These are phyloP conservation scores for Neonothopanus nambi DNA, from an alignment of 1,284 basidiomycete species.

Conservation along the genomic window DNA sequence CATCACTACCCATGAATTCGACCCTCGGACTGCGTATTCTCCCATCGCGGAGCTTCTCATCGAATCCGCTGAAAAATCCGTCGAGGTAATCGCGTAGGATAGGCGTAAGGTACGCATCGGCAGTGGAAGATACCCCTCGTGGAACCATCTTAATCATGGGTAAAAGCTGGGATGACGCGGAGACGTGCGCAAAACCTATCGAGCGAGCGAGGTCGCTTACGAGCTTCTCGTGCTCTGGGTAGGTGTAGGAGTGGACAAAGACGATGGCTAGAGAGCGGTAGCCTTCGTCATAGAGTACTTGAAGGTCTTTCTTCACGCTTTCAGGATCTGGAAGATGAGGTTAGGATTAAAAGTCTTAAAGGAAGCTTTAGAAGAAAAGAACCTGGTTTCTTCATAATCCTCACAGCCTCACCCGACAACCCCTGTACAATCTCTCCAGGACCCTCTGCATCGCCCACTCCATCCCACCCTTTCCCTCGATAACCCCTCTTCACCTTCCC, in stretches of 20 bases:
- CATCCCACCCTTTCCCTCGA: conserved; percentile 74
- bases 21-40: conserved; percentile 55
- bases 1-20: conserved; percentile 88
- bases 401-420: conserved; percentile 89
- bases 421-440: conserved; percentile 81
- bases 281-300: conserved; percentile 71
- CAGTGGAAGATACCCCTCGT: conserved; percentile 89
- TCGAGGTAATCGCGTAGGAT: conserved; percentile 86
- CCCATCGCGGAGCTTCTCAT: conserved; percentile 61
- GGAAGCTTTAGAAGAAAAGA: conserved; percentile 14
- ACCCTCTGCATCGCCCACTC: conserved; percentile 64
- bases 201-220: conserved; percentile 75
- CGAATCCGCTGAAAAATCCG: conserved; percentile 90
- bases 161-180: conserved; percentile 83
- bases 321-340: conserved; percentile 38
- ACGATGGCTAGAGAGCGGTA: conserved; percentile 87
- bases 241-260: conserved; percentile 92
- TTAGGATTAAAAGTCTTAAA: neutral
- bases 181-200: conserved; percentile 87
- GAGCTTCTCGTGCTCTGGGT: conserved; percentile 75
- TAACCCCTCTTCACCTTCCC: conserved; percentile 73
- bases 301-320: conserved; percentile 57
- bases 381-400: conserved; percentile 81
- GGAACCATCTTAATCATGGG: conserved; percentile 97
- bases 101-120: conserved; percentile 96